Percentiles rank a stretch among this genome's conserved stretches.
Evolutionary conservation across 2,329 filamentous ascomycete species (phyloP).

Genomic region (Sporothrix protearum): DNA sequence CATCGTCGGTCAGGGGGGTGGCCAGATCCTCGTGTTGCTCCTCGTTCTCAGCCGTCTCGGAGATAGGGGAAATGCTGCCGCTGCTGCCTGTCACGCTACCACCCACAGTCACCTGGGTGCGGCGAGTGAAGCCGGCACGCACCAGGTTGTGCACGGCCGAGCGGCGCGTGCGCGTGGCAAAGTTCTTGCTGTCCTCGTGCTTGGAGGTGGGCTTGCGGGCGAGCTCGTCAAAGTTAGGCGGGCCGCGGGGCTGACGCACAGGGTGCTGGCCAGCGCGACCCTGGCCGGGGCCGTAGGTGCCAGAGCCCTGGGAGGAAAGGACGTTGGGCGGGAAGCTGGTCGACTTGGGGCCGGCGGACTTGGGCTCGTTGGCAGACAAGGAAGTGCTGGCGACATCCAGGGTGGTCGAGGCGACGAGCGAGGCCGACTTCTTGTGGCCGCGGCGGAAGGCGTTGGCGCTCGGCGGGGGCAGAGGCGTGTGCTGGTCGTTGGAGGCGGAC

Average conservation of each 20-base stretch:
- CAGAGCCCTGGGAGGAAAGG: slow-evolving; percentile 50
- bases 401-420: slow-evolving; percentile 47
- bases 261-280: slow-evolving; percentile 92
- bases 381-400: slow-evolving; percentile 52
- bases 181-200: slow-evolving; percentile 96
- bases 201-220: slow-evolving; percentile 85
- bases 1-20: slow-evolving; percentile 69
- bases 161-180: slow-evolving; percentile 85
- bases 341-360: slow-evolving; percentile 70
- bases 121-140: slow-evolving; percentile 81
- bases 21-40: slow-evolving; percentile 52
- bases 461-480: slow-evolving; percentile 72
- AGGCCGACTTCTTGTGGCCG: slow-evolving; percentile 86
- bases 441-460: slow-evolving; percentile 90
- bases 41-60: slow-evolving; percentile 59
- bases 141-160: slow-evolving; percentile 90
- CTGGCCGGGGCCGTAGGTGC: slow-evolving; percentile 89
- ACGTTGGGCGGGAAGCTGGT: slow-evolving; percentile 77
- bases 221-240: slow-evolving; percentile 87
- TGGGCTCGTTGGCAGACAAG: slow-evolving; percentile 48
- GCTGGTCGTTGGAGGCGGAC: slow-evolving; percentile 49
- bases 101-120: slow-evolving; percentile 65
- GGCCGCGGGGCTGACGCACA: slow-evolving; percentile 85
- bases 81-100: slow-evolving; percentile 47
- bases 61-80: slow-evolving; percentile 84